Evolutionary conservation across 371 early-diverging fungal genomes (phyloP).

Genomic region (Saksenaea oblongispora): DNA sequence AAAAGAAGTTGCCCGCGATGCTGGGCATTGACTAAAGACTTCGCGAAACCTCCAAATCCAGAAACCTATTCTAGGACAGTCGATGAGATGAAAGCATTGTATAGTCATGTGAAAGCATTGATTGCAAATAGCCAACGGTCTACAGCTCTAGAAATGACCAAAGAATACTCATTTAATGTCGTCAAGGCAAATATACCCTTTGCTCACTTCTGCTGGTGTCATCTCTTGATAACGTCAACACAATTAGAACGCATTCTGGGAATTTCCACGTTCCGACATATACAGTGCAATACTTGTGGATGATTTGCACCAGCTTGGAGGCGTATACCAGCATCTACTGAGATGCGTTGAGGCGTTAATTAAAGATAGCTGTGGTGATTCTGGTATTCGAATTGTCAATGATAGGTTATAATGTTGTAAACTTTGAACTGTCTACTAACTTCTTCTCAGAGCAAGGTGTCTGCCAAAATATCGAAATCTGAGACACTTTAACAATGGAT

Average conservation of each 20-base stretch:
- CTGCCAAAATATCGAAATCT: neutral
- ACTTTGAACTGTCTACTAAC: neutral
- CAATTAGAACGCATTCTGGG: conserved; percentile 5
- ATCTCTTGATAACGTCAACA: neutral
- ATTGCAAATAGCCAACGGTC: neutral
- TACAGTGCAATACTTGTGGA: neutral
- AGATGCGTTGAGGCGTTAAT: neutral
- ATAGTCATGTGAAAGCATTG: neutral
- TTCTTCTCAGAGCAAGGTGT: neutral
- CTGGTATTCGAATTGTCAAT: neutral
- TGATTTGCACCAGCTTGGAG: conserved; percentile 7
- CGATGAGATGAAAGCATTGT: neutral
- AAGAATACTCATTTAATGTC: neutral
- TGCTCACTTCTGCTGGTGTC: no score
- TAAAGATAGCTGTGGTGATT: neutral
- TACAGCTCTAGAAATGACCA: no score
- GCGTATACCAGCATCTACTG: neutral
- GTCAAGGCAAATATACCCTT: neutral
- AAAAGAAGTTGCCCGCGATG: neutral
- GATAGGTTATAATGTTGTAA: neutral
- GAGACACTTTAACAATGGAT: neutral
- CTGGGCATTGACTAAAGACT: neutral
- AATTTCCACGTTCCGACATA: neutral
- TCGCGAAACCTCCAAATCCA: neutral
- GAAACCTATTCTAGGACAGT: neutral